These are phyloP conservation scores for Dactylellina parvicollis DNA, from an alignment of 2,329 filamentous ascomycete genomes.

Conservation along the genomic window DNA sequence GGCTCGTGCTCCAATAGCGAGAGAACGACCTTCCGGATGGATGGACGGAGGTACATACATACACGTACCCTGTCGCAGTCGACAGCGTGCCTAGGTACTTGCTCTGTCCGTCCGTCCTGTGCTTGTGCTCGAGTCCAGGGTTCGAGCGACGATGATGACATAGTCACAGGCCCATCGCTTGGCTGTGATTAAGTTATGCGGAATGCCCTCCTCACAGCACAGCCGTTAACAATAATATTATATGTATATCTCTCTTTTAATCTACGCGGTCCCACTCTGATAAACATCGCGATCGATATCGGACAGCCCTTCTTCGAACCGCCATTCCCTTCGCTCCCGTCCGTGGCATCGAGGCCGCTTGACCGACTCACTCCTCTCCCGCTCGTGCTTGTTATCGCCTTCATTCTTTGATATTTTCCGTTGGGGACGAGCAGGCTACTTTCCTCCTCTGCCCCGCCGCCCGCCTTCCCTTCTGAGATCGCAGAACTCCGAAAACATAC, in stretches of 20 bases:
- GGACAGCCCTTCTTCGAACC: neutral
- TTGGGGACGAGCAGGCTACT: conserved; percentile 30
- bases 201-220: neutral
- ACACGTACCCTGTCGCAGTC: conserved; percentile 7
- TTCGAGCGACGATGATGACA: conserved; percentile 24
- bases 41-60: too few species aligned
- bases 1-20: conserved; percentile 7
- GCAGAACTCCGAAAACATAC: conserved; percentile 33
- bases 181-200: neutral
- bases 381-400: neutral
- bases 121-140: conserved; percentile 10
- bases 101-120: neutral
- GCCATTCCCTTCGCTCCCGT: neutral
- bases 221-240: neutral
- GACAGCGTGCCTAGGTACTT: conserved; percentile 16
- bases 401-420: conserved; percentile 4
- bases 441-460: conserved; percentile 11
- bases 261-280: neutral
- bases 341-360: neutral
- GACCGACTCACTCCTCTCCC: neutral
- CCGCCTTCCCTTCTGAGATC: conserved; percentile 53
- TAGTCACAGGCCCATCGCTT: conserved; percentile 38
- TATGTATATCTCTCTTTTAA: neutral
- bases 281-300: neutral
- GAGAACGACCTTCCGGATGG: conserved; percentile 25